Evolutionary conservation across 1,139 yeast genomes (phyloP).

Genomic region (Nakaseomyces sp.): DNA sequence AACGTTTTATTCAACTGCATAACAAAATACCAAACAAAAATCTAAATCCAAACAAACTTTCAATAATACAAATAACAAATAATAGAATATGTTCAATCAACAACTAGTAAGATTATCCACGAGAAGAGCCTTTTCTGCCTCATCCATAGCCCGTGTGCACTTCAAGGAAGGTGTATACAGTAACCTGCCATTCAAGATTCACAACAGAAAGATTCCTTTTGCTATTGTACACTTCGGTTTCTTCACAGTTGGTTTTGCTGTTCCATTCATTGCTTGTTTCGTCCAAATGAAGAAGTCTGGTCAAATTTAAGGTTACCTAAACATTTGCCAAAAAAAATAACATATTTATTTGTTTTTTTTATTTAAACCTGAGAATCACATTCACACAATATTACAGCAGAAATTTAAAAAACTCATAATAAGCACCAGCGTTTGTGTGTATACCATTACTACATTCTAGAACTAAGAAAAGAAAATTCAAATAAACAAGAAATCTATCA

Average conservation of each 20-base stretch:
- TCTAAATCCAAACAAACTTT: no score
- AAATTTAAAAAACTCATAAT: neutral
- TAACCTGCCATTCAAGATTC: conserved; percentile 89
- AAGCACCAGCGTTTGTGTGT: no score
- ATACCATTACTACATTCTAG: no score
- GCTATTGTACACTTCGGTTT: conserved; percentile 73
- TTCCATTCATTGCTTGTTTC: conserved; percentile 62
- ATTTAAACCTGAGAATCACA: no score
- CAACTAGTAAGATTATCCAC: conserved; percentile 27
- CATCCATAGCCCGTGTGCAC: conserved; percentile 32
- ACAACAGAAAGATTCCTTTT: conserved; percentile 84
- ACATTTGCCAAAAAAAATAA: no score
- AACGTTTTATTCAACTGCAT: no score
- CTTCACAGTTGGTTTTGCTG: conserved; percentile 51
- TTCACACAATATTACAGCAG: no score
- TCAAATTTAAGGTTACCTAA: conserved; percentile 32
- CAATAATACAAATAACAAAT: no score
- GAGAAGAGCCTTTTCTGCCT: conserved; percentile 31
- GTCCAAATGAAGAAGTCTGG: conserved; percentile 76
- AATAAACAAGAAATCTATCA: no score
- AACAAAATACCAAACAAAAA: no score
- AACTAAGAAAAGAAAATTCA: no score
- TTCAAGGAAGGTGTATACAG: conserved; percentile 80
- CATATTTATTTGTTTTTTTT: no score
- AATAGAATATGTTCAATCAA: conserved; percentile 27